Percentiles rank a stretch among this genome's conserved stretches.
Evolutionary conservation across 73 alveolate species (phyloP).

Genomic region (Durusdinium trenchii): DNA sequence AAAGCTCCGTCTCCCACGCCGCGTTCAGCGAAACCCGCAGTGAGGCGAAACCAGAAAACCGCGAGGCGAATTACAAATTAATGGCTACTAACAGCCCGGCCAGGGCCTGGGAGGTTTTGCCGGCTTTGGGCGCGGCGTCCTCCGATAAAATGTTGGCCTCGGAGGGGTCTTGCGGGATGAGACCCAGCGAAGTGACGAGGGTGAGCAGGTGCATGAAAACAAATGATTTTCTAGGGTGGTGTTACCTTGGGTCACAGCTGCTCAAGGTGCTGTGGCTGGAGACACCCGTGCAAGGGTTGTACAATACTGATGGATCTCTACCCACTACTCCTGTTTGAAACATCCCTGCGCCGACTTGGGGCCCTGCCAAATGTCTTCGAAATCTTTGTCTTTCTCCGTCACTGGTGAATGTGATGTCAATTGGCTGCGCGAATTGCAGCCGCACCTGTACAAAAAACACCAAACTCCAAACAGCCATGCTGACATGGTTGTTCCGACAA

Average conservation of each 20-base stretch:
- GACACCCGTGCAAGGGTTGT: neutral
- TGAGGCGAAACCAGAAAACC: too few relatives aligned
- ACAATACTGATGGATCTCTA: too few relatives aligned
- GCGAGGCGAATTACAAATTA: too few relatives aligned
- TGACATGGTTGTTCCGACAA: too few relatives aligned
- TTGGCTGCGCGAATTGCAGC: slow-evolving; percentile 26
- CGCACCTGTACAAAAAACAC: slow-evolving; percentile 61
- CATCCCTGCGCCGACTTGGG: too few relatives aligned
- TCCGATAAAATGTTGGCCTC: slow-evolving; percentile 52
- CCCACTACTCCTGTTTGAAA: too few relatives aligned
- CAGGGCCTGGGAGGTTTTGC: slow-evolving; percentile 15
- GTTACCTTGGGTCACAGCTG: neutral
- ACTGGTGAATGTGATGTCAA: slow-evolving; percentile 80
- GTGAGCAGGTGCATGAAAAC: too few relatives aligned
- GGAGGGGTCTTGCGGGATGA: neutral
- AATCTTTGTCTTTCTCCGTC: slow-evolving; percentile 85
- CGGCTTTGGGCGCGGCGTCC: slow-evolving; percentile 28
- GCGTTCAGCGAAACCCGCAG: too few relatives aligned
- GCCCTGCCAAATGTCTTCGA: slow-evolving; percentile 70
- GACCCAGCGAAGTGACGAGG: neutral
- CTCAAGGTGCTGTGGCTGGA: neutral
- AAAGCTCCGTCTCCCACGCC: too few relatives aligned
- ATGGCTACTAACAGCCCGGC: too few relatives aligned
- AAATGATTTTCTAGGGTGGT: too few relatives aligned
- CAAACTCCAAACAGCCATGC: too few relatives aligned